Evolutionary conservation across 2,329 filamentous ascomycete species (phyloP).

Genomic region (Talaromyces amestolkiae): DNA sequence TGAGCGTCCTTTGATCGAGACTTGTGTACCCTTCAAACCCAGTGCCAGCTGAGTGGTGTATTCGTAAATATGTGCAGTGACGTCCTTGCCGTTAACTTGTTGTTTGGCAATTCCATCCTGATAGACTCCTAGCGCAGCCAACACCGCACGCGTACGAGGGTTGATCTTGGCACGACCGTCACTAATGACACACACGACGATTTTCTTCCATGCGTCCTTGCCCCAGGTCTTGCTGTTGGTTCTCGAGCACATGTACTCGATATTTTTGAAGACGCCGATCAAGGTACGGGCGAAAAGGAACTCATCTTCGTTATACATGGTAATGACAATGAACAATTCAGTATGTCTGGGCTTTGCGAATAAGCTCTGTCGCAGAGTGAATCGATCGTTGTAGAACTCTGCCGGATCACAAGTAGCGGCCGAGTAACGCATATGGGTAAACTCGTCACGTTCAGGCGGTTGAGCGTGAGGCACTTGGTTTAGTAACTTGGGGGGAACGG

Average conservation of each 20-base stretch:
- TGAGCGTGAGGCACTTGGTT: slow-evolving; percentile 82
- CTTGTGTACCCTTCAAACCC: slow-evolving; percentile 84
- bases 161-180: slow-evolving; percentile 98
- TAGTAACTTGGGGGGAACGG: slow-evolving; percentile 82
- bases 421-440: slow-evolving; percentile 79
- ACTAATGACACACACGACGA: slow-evolving; percentile 95
- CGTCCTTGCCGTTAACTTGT: slow-evolving; percentile 92
- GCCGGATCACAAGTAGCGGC: slow-evolving; percentile 91
- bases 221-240: slow-evolving; percentile 97
- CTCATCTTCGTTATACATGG: slow-evolving; percentile 99
- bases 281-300: slow-evolving; percentile 92
- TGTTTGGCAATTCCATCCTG: slow-evolving; percentile 99
- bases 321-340: slow-evolving; percentile 92
- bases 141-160: slow-evolving; percentile 77
- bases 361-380: slow-evolving; percentile 84
- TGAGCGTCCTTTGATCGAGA: slow-evolving; percentile 75
- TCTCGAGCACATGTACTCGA: slow-evolving; percentile 95
- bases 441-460: slow-evolving; percentile 75
- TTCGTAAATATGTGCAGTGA: slow-evolving; percentile 96
- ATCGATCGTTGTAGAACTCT: slow-evolving; percentile 83
- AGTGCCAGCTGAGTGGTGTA: slow-evolving; percentile 63
- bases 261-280: slow-evolving; percentile 97
- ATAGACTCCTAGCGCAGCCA: slow-evolving; percentile 93
- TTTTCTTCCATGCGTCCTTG: slow-evolving; percentile 99
- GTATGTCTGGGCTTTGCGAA: slow-evolving; percentile 92